Evolutionary conservation across 2,329 filamentous ascomycete genomes (phyloP).

Genomic region (Gnomoniopsis sp.): DNA sequence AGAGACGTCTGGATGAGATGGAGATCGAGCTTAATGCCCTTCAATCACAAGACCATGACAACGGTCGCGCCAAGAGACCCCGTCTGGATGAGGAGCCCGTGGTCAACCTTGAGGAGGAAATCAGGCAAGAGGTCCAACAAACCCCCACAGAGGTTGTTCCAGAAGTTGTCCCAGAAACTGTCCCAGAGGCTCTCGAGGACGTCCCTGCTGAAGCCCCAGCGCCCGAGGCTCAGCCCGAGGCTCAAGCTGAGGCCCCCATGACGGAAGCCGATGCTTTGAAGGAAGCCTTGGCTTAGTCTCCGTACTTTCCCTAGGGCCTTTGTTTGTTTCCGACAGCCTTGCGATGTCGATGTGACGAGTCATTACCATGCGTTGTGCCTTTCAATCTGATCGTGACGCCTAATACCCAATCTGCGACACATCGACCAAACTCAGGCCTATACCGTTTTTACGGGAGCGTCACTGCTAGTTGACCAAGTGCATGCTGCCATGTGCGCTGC

Average conservation of each 20-base stretch:
- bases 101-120: background rate
- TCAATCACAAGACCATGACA: slow-evolving; percentile 20
- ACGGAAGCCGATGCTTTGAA: background rate
- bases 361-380: background rate
- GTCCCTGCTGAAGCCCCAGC: background rate
- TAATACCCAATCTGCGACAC: background rate
- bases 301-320: background rate
- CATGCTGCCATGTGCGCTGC: background rate
- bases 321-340: background rate
- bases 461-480: background rate
- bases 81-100: slow-evolving; percentile 25
- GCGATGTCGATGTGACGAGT: background rate
- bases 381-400: background rate
- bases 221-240: background rate
- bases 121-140: background rate
- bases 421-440: background rate
- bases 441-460: background rate
- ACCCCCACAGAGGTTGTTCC: background rate
- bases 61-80: slow-evolving; percentile 27
- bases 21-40: slow-evolving; percentile 54
- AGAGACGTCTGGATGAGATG: slow-evolving; percentile 76
- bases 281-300: background rate
- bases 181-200: slow-evolving; percentile 1
- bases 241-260: background rate
- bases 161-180: slow-evolving; percentile 1